phyloP scores from a whole-genome alignment of 768 basidiomycete species.

The Candolleomyces aberdarensis region DNA sequence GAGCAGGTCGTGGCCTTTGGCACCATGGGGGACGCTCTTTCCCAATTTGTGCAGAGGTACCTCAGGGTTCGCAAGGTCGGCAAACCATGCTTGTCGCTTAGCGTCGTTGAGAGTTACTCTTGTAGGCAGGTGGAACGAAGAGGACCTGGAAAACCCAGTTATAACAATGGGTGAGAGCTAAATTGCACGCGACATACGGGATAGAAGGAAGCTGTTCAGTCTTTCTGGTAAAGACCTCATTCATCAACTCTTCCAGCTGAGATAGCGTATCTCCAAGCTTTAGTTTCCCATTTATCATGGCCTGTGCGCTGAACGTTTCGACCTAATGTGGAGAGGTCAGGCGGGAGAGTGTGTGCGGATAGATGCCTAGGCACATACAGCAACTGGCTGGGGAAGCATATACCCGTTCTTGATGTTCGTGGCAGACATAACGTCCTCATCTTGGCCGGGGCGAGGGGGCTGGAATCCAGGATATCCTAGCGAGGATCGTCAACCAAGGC shows the following conservation, averaged over 20 bases:
- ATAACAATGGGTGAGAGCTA: background rate
- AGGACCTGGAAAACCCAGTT: slow-evolving; percentile 36
- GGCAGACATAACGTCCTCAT: slow-evolving; percentile 70
- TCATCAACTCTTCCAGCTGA: slow-evolving; percentile 73
- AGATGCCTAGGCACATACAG: slow-evolving; percentile 38
- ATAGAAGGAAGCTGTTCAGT: slow-evolving; percentile 53
- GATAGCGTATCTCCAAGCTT: slow-evolving; percentile 45
- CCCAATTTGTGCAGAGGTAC: slow-evolving; percentile 80
- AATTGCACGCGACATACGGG: slow-evolving; percentile 48
- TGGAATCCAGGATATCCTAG: slow-evolving; percentile 75
- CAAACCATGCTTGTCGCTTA: slow-evolving; percentile 80
- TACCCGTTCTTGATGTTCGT: slow-evolving; percentile 67
- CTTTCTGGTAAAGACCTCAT: slow-evolving; percentile 67
- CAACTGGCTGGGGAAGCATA: slow-evolving; percentile 47
- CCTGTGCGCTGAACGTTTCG: slow-evolving; percentile 60
- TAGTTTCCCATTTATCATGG: slow-evolving; percentile 48
- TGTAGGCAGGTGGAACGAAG: slow-evolving; percentile 77
- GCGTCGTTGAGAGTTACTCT: slow-evolving; percentile 78
- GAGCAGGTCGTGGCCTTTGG: slow-evolving; percentile 80
- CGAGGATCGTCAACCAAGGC: slow-evolving; percentile 2
- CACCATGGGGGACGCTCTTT: slow-evolving; percentile 83
- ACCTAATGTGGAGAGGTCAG: slow-evolving; percentile 37
- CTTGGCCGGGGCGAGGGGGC: slow-evolving; percentile 71
- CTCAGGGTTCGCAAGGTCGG: slow-evolving; percentile 75
- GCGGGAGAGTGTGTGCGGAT: background rate